Evolutionary conservation across 108 stramenopile genomes (phyloP), one percentile per base, ranked within the genome.

Genomic region (Conticribra guillardii): DNA sequence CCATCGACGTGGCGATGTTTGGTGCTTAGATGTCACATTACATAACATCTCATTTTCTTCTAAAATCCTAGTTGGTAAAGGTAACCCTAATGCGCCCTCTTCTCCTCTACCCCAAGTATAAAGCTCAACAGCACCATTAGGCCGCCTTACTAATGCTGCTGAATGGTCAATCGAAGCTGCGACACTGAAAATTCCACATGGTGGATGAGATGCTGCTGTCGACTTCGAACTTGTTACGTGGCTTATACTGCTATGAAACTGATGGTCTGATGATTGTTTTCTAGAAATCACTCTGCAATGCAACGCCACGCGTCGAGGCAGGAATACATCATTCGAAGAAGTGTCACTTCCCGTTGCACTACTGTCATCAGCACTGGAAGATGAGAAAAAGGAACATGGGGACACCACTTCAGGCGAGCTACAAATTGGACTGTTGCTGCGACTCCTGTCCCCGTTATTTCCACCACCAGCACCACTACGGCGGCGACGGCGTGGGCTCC

Each of bases 71-170:
- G 22, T 32, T 30, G 82, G 44, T 18, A 68, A 16, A 34, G 64
- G 52, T 26, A 69, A 62, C 49, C 80, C 89, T 4, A 90, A 62
- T 27, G 86, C 84, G 14, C 87, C 87, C 22, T 84, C 52, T 21
- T 80, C 77, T 50, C 85, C 84, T 71, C 81, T 89, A 18, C 93
- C 93, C 93, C 93, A 94, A 48, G 85, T 85, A 62, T 85, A 94
- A 9, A 89, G 57, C 56, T 94, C 93, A 31, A 91, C 73, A 26
- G 79, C 77, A 16, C 90, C 93, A 51, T 82, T 87, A 0, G 86
- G 81, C 51, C 86, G 44, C 60, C 88, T 82, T 0, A 94, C 86
- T 59, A 94, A 74, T 8, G 93, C 93, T 28, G 90, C 80, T 11
- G 93, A 94, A 50, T 94, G 89, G 21, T 91, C 68, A 0, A 60